These are phyloP conservation scores for Leptographium galeiforme DNA, from an alignment of 2,329 filamentous ascomycete species.

Conservation along the genomic window DNA sequence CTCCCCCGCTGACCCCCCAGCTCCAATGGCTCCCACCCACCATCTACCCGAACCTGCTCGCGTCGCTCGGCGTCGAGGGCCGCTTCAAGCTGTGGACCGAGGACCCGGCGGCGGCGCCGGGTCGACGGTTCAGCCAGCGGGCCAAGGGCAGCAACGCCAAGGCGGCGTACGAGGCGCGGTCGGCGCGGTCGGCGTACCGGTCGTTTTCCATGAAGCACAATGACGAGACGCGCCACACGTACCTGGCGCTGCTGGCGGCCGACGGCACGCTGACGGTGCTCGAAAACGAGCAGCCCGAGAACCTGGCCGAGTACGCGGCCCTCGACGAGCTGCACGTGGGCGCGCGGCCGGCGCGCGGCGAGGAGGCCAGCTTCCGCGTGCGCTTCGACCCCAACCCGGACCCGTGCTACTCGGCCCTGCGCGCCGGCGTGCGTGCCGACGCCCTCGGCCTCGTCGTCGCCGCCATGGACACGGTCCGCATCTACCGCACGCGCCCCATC, in stretches of 20 bases:
- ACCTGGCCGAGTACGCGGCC: slow-evolving; percentile 59
- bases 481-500: slow-evolving; percentile 64
- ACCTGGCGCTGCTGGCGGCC: slow-evolving; percentile 64
- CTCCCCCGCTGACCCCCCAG: slow-evolving; percentile 30
- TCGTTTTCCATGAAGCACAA: slow-evolving; percentile 78
- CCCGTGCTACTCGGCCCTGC: slow-evolving; percentile 62
- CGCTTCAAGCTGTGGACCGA: slow-evolving; percentile 89
- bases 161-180: slow-evolving; percentile 42
- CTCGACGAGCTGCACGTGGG: slow-evolving; percentile 68
- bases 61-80: slow-evolving; percentile 79
- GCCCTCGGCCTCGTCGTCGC: slow-evolving; percentile 73
- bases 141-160: slow-evolving; percentile 25
- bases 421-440: slow-evolving; percentile 69
- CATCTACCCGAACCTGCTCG: slow-evolving; percentile 73
- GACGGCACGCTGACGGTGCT: slow-evolving; percentile 70
- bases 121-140: slow-evolving; percentile 66
- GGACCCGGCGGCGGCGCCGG: slow-evolving; percentile 67
- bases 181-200: slow-evolving; percentile 53
- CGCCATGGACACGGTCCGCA: slow-evolving; percentile 66
- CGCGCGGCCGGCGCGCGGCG: slow-evolving; percentile 57
- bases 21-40: slow-evolving; percentile 89
- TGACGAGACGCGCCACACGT: slow-evolving; percentile 67
- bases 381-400: slow-evolving; percentile 80
- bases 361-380: slow-evolving; percentile 77
- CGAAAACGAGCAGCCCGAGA: slow-evolving; percentile 77